Base-by-base conservation (phyloP, 148 eudicot species). In the Vaccinium darrowii region DNA sequence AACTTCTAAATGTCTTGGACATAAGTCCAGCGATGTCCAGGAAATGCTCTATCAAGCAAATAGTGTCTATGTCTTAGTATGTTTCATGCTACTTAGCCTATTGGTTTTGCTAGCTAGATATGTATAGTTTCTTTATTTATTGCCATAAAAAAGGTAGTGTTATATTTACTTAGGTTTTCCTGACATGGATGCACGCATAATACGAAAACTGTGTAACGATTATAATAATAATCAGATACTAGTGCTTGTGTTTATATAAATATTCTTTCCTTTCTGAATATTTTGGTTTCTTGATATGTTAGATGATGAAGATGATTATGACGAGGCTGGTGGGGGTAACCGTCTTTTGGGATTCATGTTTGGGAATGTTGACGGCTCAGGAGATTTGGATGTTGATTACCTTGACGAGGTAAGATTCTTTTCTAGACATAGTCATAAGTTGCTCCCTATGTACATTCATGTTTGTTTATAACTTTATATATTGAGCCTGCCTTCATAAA, bases 341-440 rank as follows among this genome's bases (percentile, higher is more conserved):
- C 94, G 94, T 63, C 91, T 95, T 36, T 84, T 95, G 82, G 98
- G 98, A 53, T 97, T 97, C 87, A 94, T 97, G 98, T 97, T 97
- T 79, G 98, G 99, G 69, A 97, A 97, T 90, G 96, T 97, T 65
- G 99, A 95, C 76, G 85, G 89, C 84, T 87, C 98, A 7, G 99
- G 99, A 52, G 97, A 95, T 90, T 96, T 97, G 80, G 99, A 97
- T 89, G 95, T 91, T 81, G 99, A 97, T 91, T 97, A 97, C 87
- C 98, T 97, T 89, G 98, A 94, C 58, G 93, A 97, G 98, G 99
- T 94, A 87, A 39, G 56, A 30, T 82, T 47, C 57, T 47, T 23
- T 84, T 50, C 27, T 80, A 18, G 69, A 47, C 1, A 5, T 14
- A n/a, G 21, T 58, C n/a, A 19, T 60, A 80, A 60, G 72, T 77